Evolutionary conservation across 2,329 filamentous ascomycete species (phyloP).

Genomic region (Chrysosphaeria jannelii): DNA sequence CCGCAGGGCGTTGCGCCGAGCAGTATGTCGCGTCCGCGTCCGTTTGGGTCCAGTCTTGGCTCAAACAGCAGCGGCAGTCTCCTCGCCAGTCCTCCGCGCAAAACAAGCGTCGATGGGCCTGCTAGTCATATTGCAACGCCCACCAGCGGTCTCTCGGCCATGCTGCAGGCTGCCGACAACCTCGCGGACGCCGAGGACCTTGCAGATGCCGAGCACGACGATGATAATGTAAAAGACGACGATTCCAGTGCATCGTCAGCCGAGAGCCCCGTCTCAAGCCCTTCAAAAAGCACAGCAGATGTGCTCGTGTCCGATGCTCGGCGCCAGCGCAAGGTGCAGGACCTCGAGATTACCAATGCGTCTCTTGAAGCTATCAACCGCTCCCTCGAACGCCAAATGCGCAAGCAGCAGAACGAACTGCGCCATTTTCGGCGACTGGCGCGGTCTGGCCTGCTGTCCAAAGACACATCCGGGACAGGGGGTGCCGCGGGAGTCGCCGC

Average conservation of each 20-base stretch:
- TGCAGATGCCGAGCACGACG: constrained; percentile 1
- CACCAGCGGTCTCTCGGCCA: constrained; percentile 16
- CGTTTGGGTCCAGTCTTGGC: constrained; percentile 2
- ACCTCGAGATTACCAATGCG: constrained; percentile 88
- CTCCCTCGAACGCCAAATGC: constrained; percentile 66
- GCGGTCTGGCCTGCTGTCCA: constrained; percentile 41
- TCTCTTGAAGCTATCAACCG: constrained; percentile 86
- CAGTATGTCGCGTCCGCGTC: constrained; percentile 1
- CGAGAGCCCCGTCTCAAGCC: background rate
- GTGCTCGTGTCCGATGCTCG: constrained; percentile 70
- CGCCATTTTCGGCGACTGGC: constrained; percentile 67
- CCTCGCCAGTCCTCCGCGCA: constrained; percentile 13
- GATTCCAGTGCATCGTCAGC: constrained; percentile 1
- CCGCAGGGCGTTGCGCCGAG: constrained; percentile 1
- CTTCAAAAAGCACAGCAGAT: constrained; percentile 30
- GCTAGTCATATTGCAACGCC: constrained; percentile 2
- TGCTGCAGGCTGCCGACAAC: constrained; percentile 24
- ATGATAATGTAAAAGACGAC: constrained; percentile 4
- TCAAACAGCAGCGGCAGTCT: constrained; percentile 1
- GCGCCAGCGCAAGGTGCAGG: constrained; percentile 77
- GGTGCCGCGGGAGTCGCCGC: constrained; percentile 9
- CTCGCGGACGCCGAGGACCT: constrained; percentile 7
- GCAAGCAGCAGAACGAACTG: constrained; percentile 70
- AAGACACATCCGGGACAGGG: background rate
- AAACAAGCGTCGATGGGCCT: constrained; percentile 6